Percentiles rank a stretch among this genome's conserved stretches.
Evolutionary conservation across 2,329 filamentous ascomycete genomes (phyloP).

Genomic region (Fusarium sambucinum): DNA sequence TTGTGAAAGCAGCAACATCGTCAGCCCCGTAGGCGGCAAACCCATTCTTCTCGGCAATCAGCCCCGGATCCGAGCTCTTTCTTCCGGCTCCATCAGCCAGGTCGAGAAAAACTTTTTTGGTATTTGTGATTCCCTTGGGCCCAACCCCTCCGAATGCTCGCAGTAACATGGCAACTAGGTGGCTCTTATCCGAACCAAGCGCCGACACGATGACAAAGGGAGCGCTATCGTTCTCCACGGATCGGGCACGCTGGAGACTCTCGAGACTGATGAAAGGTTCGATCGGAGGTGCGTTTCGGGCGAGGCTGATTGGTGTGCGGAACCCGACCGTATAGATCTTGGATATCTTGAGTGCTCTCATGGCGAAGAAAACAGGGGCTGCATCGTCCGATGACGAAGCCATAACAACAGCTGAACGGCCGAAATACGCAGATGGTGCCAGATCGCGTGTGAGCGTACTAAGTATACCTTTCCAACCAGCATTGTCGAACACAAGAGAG

Average conservation of each 20-base stretch:
- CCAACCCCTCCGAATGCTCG: slow-evolving; percentile 72
- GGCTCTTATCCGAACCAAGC: slow-evolving; percentile 80
- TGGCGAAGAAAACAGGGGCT: slow-evolving; percentile 81
- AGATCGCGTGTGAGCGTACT: slow-evolving; percentile 84
- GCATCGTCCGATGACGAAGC: slow-evolving; percentile 80
- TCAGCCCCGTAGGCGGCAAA: slow-evolving; percentile 84
- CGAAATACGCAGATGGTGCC: slow-evolving; percentile 83
- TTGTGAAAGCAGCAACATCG: slow-evolving; percentile 86
- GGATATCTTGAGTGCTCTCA: slow-evolving; percentile 79
- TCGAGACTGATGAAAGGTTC: slow-evolving; percentile 85
- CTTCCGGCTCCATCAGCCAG: slow-evolving; percentile 69
- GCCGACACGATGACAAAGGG: slow-evolving; percentile 87
- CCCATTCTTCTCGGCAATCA: slow-evolving; percentile 78
- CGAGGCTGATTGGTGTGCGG: slow-evolving; percentile 71
- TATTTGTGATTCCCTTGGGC: slow-evolving; percentile 53
- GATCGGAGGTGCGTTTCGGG: slow-evolving; percentile 72
- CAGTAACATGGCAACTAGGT: slow-evolving; percentile 81
- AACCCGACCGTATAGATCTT: slow-evolving; percentile 90
- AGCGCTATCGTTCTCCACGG: slow-evolving; percentile 63
- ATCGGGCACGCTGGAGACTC: slow-evolving; percentile 65
- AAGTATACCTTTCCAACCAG: slow-evolving; percentile 86
- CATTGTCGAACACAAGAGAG: slow-evolving; percentile 81
- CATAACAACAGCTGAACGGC: slow-evolving; percentile 79
- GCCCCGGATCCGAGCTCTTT: slow-evolving; percentile 74
- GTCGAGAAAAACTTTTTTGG: slow-evolving; percentile 81